phyloP scores from a whole-genome alignment of 371 early-diverging fungal species.

The Syncephalastrum racemosum region DNA sequence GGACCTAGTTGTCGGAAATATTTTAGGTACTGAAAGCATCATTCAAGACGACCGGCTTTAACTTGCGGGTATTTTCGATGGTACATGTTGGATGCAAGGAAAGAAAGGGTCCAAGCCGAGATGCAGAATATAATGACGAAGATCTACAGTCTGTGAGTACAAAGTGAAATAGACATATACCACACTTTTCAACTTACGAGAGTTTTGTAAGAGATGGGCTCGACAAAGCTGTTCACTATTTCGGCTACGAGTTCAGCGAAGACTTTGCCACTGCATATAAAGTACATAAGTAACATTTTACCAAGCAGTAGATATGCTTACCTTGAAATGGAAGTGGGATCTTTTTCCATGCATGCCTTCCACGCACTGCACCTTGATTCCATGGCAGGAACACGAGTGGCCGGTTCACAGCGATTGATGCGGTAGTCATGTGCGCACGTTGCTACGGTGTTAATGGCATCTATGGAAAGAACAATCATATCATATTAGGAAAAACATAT shows the following conservation, averaged over 20 bases:
- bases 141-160: too few relatives aligned
- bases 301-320: constrained; percentile 10
- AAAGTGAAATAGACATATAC: not conserved
- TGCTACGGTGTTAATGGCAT: constrained; percentile 8
- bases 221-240: constrained; percentile 77
- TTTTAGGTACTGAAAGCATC: too few relatives aligned
- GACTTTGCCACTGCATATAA: constrained; percentile 50
- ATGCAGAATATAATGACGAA: too few relatives aligned
- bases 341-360: constrained; percentile 79
- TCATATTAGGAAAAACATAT: too few relatives aligned
- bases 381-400: constrained; percentile 76
- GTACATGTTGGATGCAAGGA: too few relatives aligned
- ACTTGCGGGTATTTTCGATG: too few relatives aligned
- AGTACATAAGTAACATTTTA: not conserved
- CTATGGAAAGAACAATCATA: too few relatives aligned
- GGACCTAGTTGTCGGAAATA: too few relatives aligned
- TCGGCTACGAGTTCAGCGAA: constrained; percentile 83
- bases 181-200: constrained; percentile 45
- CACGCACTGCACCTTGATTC: constrained; percentile 73
- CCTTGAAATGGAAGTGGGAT: constrained; percentile 68
- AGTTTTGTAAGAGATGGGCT: constrained; percentile 80
- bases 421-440: constrained; percentile 69
- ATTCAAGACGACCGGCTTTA: too few relatives aligned
- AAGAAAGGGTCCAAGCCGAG: too few relatives aligned
- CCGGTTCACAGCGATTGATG: constrained; percentile 74